phyloP scores from a whole-genome alignment of 495 filamentous ascomycete species.

The Beverwykella pulmonaria region DNA sequence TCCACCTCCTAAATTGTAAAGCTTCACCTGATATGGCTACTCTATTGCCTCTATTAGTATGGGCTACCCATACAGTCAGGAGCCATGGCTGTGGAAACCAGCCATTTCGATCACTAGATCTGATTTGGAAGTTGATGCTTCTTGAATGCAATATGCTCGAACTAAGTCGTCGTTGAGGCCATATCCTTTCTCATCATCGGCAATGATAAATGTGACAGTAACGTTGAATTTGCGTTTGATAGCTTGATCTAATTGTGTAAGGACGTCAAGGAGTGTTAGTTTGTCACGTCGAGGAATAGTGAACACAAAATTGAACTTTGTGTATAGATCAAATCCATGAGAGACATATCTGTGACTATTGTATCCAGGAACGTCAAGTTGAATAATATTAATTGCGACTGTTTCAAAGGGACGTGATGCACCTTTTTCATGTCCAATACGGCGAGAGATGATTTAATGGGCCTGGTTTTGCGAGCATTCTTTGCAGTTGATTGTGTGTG shows the following conservation, averaged over 20 bases:
- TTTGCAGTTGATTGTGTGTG: conserved; percentile 10
- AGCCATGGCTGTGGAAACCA: too few relatives aligned
- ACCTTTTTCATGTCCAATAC: conserved; percentile 7
- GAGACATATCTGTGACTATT: conserved; percentile 19
- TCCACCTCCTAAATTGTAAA: too few relatives aligned
- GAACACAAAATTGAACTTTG: conserved; percentile 24
- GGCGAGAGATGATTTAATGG: conserved; percentile 18
- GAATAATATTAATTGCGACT: conserved; percentile 20
- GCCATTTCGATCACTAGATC: too few relatives aligned
- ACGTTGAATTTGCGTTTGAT: too few relatives aligned
- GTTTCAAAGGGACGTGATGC: conserved; percentile 16
- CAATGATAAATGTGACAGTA: too few relatives aligned
- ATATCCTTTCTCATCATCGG: too few relatives aligned
- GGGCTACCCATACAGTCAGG: too few relatives aligned
- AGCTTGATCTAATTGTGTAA: not conserved
- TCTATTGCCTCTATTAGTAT: too few relatives aligned
- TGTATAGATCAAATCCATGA: conserved; percentile 16
- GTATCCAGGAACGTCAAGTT: conserved; percentile 13
- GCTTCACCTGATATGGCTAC: too few relatives aligned
- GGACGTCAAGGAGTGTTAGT: conserved; percentile 6
- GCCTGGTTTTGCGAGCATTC: conserved; percentile 19
- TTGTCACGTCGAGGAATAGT: conserved; percentile 9
- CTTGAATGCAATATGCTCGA: too few relatives aligned
- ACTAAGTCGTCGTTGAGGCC: too few relatives aligned
- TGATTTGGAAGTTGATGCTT: too few relatives aligned